Evolutionary conservation across 148 eudicot species (phyloP).

Genomic region (Chenopodium berlandieri): DNA sequence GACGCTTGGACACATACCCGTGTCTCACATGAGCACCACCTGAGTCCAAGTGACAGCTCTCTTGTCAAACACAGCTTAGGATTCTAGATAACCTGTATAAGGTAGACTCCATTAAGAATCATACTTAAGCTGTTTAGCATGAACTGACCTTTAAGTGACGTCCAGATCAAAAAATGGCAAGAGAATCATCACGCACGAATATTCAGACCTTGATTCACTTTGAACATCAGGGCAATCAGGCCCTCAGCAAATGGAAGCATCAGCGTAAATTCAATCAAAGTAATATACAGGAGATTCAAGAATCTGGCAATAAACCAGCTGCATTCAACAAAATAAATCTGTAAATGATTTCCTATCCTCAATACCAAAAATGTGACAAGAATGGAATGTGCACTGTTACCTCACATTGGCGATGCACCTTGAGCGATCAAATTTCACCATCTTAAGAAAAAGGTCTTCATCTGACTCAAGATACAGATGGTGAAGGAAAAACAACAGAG

Average conservation of each 20-base stretch:
- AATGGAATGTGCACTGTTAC: not conserved
- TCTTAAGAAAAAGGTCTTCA: not conserved
- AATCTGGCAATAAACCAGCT: not conserved
- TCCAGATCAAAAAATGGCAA: not conserved
- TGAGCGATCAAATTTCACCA: not conserved
- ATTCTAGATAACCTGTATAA: no score
- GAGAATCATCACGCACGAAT: not conserved
- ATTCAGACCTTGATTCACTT: not conserved
- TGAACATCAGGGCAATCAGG: not conserved
- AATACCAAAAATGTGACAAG: not conserved
- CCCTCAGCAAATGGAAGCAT: not conserved
- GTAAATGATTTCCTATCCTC: not conserved
- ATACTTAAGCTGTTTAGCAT: not conserved
- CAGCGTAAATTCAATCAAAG: not conserved
- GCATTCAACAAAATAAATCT: not conserved
- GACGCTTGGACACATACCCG: not conserved
- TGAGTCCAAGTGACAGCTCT: not conserved
- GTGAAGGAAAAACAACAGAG: not conserved
- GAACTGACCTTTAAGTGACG: not conserved
- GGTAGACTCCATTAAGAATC: not conserved
- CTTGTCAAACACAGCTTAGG: no score
- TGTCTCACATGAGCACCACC: not conserved
- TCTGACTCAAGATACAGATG: not conserved
- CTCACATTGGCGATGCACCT: not conserved
- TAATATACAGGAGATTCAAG: not conserved